Evolutionary conservation across 2,329 filamentous ascomycete genomes (phyloP).

Genomic region (Fusarium sp.): DNA sequence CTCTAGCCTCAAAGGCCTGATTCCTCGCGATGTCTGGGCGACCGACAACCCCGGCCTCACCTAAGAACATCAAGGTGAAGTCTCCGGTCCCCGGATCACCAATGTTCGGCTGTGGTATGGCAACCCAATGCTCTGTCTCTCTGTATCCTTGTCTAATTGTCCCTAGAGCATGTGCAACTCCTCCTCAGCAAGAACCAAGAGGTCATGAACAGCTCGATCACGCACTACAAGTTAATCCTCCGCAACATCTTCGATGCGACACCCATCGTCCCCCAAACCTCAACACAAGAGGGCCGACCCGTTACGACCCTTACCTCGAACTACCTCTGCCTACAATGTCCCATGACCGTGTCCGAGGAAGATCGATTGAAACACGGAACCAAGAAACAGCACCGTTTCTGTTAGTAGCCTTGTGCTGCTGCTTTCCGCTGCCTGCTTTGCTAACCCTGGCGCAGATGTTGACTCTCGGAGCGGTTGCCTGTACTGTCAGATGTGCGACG

Average conservation of each 20-base stretch:
- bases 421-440: conserved; percentile 3
- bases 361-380: conserved; percentile 74
- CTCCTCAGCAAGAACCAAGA: conserved; percentile 71
- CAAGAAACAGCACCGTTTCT: conserved; percentile 78
- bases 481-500: conserved; percentile 84
- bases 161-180: conserved; percentile 75
- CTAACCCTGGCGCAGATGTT: conserved; percentile 67
- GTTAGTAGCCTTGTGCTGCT: conserved; percentile 57
- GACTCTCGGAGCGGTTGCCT: conserved; percentile 80
- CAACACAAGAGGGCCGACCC: conserved; percentile 65
- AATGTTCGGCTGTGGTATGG: conserved; percentile 72
- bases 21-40: conserved; percentile 55
- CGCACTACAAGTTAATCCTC: conserved; percentile 78
- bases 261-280: conserved; percentile 73
- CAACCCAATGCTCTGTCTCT: background rate
- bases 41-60: conserved; percentile 62
- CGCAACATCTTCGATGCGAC: conserved; percentile 75
- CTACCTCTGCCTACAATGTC: conserved; percentile 79
- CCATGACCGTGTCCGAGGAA: conserved; percentile 72
- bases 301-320: conserved; percentile 73
- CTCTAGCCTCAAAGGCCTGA: conserved; percentile 1
- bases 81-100: conserved; percentile 67
- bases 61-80: conserved; percentile 70
- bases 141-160: conserved; percentile 42
- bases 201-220: conserved; percentile 74